Base-by-base conservation (phyloP, 2,329 filamentous ascomycete genomes). In the Cadophora gregata region DNA sequence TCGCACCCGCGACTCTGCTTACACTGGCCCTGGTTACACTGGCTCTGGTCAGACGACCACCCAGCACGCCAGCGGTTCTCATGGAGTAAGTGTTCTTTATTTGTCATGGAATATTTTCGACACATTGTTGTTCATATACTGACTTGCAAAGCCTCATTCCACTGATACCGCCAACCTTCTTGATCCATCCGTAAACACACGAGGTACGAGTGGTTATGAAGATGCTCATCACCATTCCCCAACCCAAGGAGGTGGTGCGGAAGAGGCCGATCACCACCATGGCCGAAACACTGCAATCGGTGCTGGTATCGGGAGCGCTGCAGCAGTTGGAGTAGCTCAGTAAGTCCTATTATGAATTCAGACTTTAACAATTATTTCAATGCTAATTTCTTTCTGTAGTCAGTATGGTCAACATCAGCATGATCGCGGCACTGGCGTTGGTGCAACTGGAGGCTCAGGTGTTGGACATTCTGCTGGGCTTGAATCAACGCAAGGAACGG, bases 151-250 rank as follows among this genome's bases (percentile, higher is more conserved):
- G 19, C 74, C 73, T 48, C 74, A 77, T 47, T 51, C 25, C 19
- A 75, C 72, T 1, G 48, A 60, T 8, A 71, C 72, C 9, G 75
- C 75, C 5, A 76, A 76, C 50, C 64, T 56, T n/a, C 67, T 77
- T 14, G 75, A 76, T 59, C 75, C 74, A 10, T 55, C 64, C n/a
- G 56, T 74, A 14, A 69, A 70, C 24, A 66, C 55, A 24, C 48
- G 61, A 10, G 45, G 50, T 7, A n/a, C 50, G 5, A 21, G 21
- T 36, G 50, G 38, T 0, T 60, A 59, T 14, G 74, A 76, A 66
- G 58, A 68, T 63, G 68, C 70, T 10, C 63, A 68, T 9, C 60
- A 68, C 24, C 70, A 75, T 33, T 66, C 66, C 8, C 25, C 62
- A 24, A 45, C 33, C 7, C 63, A 71, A 53, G 74, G 74, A 7